Percentiles rank a stretch among this genome's conserved stretches.
Conservation (phyloP, 108 stramenopile species). For the Nannochloropsis gaditana region DNA sequence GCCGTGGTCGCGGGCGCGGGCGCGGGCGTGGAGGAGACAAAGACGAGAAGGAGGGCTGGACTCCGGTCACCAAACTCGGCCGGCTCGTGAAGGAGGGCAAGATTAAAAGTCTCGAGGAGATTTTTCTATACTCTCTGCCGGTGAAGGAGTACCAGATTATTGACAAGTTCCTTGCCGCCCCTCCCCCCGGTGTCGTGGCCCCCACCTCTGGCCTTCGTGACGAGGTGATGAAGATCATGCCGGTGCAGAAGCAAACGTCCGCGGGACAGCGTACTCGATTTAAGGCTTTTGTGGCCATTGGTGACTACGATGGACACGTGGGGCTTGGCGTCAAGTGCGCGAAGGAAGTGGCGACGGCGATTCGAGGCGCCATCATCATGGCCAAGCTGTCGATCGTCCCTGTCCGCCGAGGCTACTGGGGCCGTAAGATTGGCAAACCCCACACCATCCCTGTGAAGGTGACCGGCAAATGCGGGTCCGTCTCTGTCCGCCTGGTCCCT, state of each 20-base stretch:
- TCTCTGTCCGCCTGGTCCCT: conserved; percentile 96
- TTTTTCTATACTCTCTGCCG: conserved; percentile 98
- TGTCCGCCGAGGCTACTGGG: conserved; percentile 99
- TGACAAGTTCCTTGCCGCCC: conserved; percentile 71
- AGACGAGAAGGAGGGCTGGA: conserved; percentile 79
- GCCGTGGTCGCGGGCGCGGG: conserved; percentile 76
- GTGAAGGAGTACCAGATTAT: conserved; percentile 99
- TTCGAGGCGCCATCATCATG: conserved; percentile 96
- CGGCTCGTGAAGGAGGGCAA: conserved; percentile 99
- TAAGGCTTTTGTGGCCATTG: conserved; percentile 99
- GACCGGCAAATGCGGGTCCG: conserved; percentile 99
- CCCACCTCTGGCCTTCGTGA: conserved; percentile 79
- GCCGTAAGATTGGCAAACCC: conserved; percentile 81
- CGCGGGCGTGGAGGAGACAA: conserved; percentile 65
- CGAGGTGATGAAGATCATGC: conserved; percentile 99
- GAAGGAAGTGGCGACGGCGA: conserved; percentile 97
- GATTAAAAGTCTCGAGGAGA: conserved; percentile 96
- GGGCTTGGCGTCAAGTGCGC: conserved; percentile 99
- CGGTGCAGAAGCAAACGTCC: conserved; percentile 91
- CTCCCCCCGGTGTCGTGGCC: conserved; percentile 45
- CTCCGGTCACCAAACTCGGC: conserved; percentile 99
- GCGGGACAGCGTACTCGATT: conserved; percentile 99
- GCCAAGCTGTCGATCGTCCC: conserved; percentile 98
- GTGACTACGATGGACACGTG: conserved; percentile 93
- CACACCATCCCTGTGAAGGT: conserved; percentile 99